Conservation (phyloP, 805 yeast species). For the Myxozyma vanderwaltii region DNA sequence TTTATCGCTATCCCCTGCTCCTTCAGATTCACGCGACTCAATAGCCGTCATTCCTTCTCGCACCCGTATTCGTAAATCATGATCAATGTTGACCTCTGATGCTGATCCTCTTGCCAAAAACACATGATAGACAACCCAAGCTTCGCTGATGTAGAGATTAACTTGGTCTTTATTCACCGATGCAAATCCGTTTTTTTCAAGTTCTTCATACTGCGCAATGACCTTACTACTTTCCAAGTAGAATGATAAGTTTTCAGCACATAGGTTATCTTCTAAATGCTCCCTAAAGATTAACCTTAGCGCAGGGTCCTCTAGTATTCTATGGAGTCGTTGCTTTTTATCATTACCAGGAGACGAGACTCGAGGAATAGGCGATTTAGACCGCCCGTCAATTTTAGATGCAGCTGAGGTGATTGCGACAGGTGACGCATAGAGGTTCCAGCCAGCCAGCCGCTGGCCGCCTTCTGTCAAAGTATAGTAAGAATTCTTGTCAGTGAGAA, state of each 20-base stretch:
- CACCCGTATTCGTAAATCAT: slow-evolving; percentile 35
- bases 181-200: slow-evolving; percentile 8
- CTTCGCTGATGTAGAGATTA: slow-evolving; percentile 49
- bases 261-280: slow-evolving; percentile 65
- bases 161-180: slow-evolving; percentile 3
- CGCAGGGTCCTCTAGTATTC: slow-evolving; percentile 72
- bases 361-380: slow-evolving; percentile 5
- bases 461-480: slow-evolving; percentile 20
- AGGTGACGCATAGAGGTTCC: slow-evolving; percentile 3
- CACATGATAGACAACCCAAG: slow-evolving; percentile 65
- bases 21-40: not conserved
- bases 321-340: slow-evolving; percentile 39
- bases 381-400: not conserved
- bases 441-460: slow-evolving; percentile 24
- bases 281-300: slow-evolving; percentile 63
- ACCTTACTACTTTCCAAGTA: slow-evolving; percentile 61
- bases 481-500: slow-evolving; percentile 11
- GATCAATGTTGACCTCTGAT: slow-evolving; percentile 68
- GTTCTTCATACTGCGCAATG: slow-evolving; percentile 20
- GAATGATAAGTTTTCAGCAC: slow-evolving; percentile 77
- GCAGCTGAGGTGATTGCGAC: not conserved
- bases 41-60: slow-evolving; percentile 25
- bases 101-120: slow-evolving; percentile 70
- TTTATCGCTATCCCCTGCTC: not conserved
- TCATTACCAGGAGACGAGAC: slow-evolving; percentile 6